These are phyloP conservation scores for Alopecurus myosuroides DNA, from an alignment of 176 grass and related monocot species.

Conservation along the genomic window DNA sequence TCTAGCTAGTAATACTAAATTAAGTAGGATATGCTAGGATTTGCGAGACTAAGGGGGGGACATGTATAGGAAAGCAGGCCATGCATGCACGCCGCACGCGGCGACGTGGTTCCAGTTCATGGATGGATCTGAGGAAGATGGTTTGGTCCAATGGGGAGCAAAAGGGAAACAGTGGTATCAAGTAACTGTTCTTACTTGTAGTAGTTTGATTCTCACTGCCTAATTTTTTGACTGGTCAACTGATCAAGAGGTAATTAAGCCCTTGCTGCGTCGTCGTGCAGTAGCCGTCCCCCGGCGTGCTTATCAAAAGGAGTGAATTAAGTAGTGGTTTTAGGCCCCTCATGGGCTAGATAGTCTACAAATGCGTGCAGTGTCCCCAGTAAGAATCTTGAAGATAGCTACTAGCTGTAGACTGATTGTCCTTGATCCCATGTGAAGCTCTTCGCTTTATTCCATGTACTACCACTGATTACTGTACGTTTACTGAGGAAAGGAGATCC, in stretches of 20 bases:
- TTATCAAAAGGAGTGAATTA: constrained; percentile 69
- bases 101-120: constrained; percentile 45
- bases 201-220: constrained; percentile 19
- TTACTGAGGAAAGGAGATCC: constrained; percentile 13
- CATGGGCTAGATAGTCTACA: constrained; percentile 43
- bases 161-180: constrained; percentile 27
- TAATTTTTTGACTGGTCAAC: constrained; percentile 63
- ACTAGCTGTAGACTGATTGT: constrained; percentile 26
- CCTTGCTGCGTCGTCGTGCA: constrained; percentile 16
- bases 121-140: constrained; percentile 31
- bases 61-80: constrained; percentile 29
- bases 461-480: constrained; percentile 23
- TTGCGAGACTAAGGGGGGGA: constrained; percentile 35
- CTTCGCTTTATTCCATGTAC: constrained; percentile 37
- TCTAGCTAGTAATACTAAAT: not conserved
- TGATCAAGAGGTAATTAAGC: constrained; percentile 19
- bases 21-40: constrained; percentile 34
- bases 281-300: constrained; percentile 28
- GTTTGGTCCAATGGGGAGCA: constrained; percentile 28
- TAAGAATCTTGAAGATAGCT: constrained; percentile 50
- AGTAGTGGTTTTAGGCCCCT: constrained; percentile 44
- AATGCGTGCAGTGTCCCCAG: constrained; percentile 45
- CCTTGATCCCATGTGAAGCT: constrained; percentile 61
- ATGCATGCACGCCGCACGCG: not conserved
- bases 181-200: constrained; percentile 25